Evolutionary conservation across 2,329 filamentous ascomycete species (phyloP), one percentile per base, ranked within the genome.

Genomic region (Cordyceps pruinosa): DNA sequence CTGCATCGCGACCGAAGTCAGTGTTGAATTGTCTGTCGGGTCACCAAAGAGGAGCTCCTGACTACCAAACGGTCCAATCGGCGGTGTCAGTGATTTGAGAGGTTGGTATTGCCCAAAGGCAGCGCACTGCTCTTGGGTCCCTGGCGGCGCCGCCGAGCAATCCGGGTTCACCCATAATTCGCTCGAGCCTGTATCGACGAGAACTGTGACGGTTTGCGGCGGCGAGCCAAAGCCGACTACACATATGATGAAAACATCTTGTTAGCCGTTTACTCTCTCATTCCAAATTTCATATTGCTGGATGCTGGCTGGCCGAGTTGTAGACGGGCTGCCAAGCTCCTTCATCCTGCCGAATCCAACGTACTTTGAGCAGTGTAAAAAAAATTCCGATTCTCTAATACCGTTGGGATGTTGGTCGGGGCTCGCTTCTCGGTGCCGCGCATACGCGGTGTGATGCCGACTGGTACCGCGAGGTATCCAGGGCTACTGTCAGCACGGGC

Each of bases 101-200:
- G 75, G 74, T 41, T 79, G 69, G 61, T 79, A 82, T 41, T 70
- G 66, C 3, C 78, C 74, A 52, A 76, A 76, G 0, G 61, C 39
- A 0, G 60, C 13, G 64, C 78, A 82, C 46, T 74, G 70, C 0
- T 66, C 54, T 3, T 65, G 62, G 35, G 75, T 68, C 7, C 67
- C 60, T 6, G 68, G 67, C 6, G 66, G 70, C 0, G 77, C 70
- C 5, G 69, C 70, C 4, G 64, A 53, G 63, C 79, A 82, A 53
- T 74, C 68, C 1, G 79, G 78, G 59, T 82, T 79, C 44, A 81
- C 76, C 79, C 79, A 82, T 8, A 82, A 72, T 64, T 81, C 77
- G 60, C 75, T 76, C 5, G 79, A 82, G 17, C 79, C 79, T 0
- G 77, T 80, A 59, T 80, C 77, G 56, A 80, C 69, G 37, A 79